Conservation (phyloP, 768 basidiomycete species). For the Lactarius hatsudake region DNA sequence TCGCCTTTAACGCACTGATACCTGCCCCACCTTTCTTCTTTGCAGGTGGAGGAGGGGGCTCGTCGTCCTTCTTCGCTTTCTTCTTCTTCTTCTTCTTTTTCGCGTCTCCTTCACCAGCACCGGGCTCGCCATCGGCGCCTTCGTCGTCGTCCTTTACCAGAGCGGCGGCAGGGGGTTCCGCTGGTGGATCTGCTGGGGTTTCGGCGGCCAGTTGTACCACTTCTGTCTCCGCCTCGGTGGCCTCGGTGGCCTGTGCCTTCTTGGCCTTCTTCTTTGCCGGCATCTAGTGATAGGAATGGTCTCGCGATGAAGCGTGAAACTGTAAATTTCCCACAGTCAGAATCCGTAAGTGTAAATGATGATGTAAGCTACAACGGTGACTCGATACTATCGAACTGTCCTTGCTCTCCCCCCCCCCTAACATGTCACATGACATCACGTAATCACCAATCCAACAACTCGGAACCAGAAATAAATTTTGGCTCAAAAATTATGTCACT, state of each 20-base stretch:
- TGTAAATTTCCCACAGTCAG: background rate
- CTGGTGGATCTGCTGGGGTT: constrained; percentile 4
- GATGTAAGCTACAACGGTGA: background rate
- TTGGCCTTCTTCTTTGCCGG: constrained; percentile 93
- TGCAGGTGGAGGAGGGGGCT: constrained; percentile 53
- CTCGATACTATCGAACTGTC: background rate
- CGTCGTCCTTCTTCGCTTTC: constrained; percentile 72
- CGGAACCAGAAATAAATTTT: no score
- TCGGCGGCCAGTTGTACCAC: background rate
- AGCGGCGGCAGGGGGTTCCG: constrained; percentile 30
- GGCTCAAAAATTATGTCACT: no score
- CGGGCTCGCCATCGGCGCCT: constrained; percentile 67
- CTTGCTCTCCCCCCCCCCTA: no score
- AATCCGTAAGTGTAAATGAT: background rate
- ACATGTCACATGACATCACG: no score
- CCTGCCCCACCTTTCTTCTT: constrained; percentile 71
- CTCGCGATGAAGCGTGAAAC: background rate
- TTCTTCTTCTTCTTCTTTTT: constrained; percentile 83
- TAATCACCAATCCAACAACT: no score
- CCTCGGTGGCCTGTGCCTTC: constrained; percentile 43
- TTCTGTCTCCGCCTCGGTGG: constrained; percentile 32
- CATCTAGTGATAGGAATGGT: background rate
- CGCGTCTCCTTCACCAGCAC: constrained; percentile 44
- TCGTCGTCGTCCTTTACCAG: constrained; percentile 50
- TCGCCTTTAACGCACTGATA: constrained; percentile 78